Evolutionary conservation across 2,329 filamentous ascomycete species (phyloP).

Genomic region (Aspergillus ruber): DNA sequence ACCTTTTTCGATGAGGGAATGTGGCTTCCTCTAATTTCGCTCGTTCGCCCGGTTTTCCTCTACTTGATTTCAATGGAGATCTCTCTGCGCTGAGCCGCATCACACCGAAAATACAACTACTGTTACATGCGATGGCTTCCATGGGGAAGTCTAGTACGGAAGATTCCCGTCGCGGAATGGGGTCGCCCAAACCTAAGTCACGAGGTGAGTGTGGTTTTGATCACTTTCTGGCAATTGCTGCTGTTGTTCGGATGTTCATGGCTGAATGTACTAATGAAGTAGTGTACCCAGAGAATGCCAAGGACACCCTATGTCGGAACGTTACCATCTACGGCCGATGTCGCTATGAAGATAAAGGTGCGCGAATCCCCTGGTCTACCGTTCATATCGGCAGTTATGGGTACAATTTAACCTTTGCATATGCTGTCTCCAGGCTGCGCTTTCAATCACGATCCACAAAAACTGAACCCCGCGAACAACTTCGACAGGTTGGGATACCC

Average conservation of each 20-base stretch:
- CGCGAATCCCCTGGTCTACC: slow-evolving; percentile 4
- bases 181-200: slow-evolving; percentile 43
- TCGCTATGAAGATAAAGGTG: slow-evolving; percentile 79
- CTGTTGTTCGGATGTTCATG: background rate
- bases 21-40: slow-evolving; percentile 25
- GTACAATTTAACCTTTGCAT: slow-evolving; percentile 14
- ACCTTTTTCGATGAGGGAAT: slow-evolving; percentile 29
- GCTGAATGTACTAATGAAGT: slow-evolving; percentile 2
- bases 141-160: slow-evolving; percentile 38
- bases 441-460: slow-evolving; percentile 78
- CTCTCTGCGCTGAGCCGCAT: slow-evolving; percentile 30
- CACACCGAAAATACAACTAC: slow-evolving; percentile 10
- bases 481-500: slow-evolving; percentile 31
- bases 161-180: slow-evolving; percentile 39
- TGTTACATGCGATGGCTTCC: slow-evolving; percentile 36
- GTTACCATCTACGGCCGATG: slow-evolving; percentile 90
- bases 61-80: slow-evolving; percentile 35
- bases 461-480: slow-evolving; percentile 42
- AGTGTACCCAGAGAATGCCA: slow-evolving; percentile 57
- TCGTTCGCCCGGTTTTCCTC: slow-evolving; percentile 22
- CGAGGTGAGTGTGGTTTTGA: slow-evolving; percentile 36
- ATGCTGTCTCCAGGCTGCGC: slow-evolving; percentile 54
- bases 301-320: slow-evolving; percentile 87
- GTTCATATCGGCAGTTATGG: background rate
- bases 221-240: background rate